A percentile compares a stretch with the other conserved stretches of the same genome.
phyloP scores from a whole-genome alignment of 163 green algal genomes.

The Scenedesmus sp. region DNA sequence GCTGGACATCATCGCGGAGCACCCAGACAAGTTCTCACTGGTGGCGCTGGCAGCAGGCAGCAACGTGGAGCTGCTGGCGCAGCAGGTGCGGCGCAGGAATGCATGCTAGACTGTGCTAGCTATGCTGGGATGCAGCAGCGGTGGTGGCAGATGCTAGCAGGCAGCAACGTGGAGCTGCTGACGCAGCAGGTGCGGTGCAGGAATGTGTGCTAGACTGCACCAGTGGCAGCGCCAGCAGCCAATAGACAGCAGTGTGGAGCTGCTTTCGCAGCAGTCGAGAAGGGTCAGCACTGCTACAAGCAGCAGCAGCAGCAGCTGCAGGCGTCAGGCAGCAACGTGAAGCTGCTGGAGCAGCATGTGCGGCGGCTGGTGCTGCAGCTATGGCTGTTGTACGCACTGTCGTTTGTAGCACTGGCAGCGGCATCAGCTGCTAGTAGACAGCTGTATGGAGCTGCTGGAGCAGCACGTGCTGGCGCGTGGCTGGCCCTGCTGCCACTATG shows the following conservation, averaged over 20 bases:
- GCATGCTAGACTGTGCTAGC: not conserved
- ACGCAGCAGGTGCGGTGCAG: not conserved
- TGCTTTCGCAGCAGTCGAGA: not conserved
- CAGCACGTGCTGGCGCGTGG: not conserved
- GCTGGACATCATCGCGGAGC: slow-evolving; percentile 97
- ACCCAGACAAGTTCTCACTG: slow-evolving; percentile 95
- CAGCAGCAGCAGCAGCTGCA: not conserved
- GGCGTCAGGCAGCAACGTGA: not conserved
- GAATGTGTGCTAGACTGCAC: not conserved
- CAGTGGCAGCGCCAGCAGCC: too few species aligned
- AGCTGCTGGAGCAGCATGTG: not conserved
- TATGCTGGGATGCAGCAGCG: not conserved
- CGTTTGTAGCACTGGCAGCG: not conserved
- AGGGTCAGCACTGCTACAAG: too few species aligned
- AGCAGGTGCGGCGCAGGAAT: slow-evolving; percentile 76
- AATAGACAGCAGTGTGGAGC: not conserved
- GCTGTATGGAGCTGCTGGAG: not conserved
- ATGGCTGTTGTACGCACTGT: not conserved
- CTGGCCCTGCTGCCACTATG: not conserved
- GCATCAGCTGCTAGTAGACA: not conserved
- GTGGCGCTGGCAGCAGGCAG: slow-evolving; percentile 87
- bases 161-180: slow-evolving; percentile 6
- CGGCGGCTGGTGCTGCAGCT: not conserved
- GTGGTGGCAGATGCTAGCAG: not conserved
- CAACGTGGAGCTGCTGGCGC: slow-evolving; percentile 93